These are phyloP conservation scores for Brettanomyces custersianus DNA, from an alignment of 805 yeast species.

Conservation along the genomic window DNA sequence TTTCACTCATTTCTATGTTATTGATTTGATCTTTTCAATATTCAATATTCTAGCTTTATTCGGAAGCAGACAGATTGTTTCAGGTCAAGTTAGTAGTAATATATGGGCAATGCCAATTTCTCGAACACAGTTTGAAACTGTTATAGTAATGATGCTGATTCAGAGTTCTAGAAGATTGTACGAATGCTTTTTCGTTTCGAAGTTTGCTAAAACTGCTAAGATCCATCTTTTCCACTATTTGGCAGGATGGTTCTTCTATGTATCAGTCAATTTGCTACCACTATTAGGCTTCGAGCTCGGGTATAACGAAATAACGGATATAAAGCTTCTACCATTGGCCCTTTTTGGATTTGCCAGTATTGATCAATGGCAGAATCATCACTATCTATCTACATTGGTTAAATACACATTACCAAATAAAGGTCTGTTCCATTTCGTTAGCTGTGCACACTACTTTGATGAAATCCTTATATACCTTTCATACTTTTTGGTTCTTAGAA, in stretches of 20 bases:
- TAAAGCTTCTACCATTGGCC: background rate
- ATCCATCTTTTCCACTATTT: conserved; percentile 62
- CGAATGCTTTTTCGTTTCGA: conserved; percentile 45
- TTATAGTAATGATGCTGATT: conserved; percentile 14
- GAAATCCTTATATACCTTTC: conserved; percentile 49
- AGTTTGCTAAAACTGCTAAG: conserved; percentile 36
- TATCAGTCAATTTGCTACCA: conserved; percentile 33
- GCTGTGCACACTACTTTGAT: conserved; percentile 65
- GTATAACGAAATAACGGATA: background rate
- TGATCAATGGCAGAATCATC: conserved; percentile 45
- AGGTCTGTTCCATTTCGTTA: conserved; percentile 39
- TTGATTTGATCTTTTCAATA: conserved; percentile 30
- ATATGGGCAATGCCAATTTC: too few species aligned
- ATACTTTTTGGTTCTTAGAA: conserved; percentile 12
- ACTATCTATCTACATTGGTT: conserved; percentile 34
- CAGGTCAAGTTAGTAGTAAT: too few species aligned
- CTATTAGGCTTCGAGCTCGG: conserved; percentile 3
- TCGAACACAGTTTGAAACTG: background rate
- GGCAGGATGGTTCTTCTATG: conserved; percentile 54
- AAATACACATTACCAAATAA: conserved; percentile 51
- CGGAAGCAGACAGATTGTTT: too few species aligned
- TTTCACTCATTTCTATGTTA: conserved; percentile 55
- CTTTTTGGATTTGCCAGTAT: conserved; percentile 28
- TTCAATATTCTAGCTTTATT: too few species aligned
- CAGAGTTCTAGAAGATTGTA: conserved; percentile 49